phyloP scores from a whole-genome alignment of 371 early-diverging fungal species.

The Mucor ambiguus region DNA sequence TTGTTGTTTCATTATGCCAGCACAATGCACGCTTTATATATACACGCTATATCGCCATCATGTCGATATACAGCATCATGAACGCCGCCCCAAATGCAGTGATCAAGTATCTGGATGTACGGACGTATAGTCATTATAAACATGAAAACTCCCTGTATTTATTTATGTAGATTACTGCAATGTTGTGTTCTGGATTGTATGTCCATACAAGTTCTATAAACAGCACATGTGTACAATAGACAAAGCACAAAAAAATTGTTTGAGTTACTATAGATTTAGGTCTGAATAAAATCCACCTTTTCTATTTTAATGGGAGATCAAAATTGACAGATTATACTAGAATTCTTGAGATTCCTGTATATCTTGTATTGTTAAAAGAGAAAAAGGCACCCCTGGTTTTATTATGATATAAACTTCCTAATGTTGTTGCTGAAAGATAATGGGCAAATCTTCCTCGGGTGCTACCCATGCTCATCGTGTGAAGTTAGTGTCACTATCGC shows the following conservation, averaged over 20 bases:
- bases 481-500: neutral
- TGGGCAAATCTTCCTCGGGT: neutral
- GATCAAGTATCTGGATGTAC: neutral
- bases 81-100: neutral
- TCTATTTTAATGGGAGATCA: neutral
- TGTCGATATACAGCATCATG: neutral
- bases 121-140: too few relatives aligned
- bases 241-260: neutral
- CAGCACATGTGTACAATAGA: neutral
- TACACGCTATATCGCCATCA: neutral
- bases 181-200: neutral
- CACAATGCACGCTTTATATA: neutral
- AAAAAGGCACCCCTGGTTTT: neutral
- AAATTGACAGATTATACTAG: neutral
- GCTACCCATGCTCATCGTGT: slow-evolving; percentile 15
- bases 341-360: neutral
- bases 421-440: neutral
- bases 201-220: neutral
- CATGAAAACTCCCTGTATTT: neutral
- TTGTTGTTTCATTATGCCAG: neutral
- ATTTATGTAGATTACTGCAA: neutral
- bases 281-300: neutral
- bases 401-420: neutral
- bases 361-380: neutral
- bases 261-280: neutral